phyloP scores from a whole-genome alignment of 306 rosid genomes.

The Pyrus bretschneideri region DNA sequence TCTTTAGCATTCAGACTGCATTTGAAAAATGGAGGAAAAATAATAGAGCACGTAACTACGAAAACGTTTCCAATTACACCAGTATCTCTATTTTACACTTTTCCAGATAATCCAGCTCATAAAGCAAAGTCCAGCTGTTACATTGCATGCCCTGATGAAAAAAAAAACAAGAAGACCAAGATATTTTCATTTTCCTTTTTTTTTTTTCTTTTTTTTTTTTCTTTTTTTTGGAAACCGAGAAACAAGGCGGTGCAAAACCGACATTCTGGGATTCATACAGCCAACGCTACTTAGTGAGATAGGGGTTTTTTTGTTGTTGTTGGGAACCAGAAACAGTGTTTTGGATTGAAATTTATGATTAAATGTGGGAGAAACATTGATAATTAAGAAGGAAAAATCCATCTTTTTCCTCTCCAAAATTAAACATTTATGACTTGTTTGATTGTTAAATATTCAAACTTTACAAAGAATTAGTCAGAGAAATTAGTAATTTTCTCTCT shows the following conservation, averaged over 20 bases:
- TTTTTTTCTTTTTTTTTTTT: not conserved
- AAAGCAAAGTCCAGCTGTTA: conserved; percentile 49
- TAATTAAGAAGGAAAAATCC: not conserved
- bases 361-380: not conserved
- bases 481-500: not conserved
- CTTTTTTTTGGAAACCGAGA: not conserved
- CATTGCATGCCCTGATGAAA: conserved; percentile 22
- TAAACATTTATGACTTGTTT: not conserved
- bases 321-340: not conserved
- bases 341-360: not conserved
- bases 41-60: conserved; percentile 55
- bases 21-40: conserved; percentile 31
- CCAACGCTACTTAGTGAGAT: too few species aligned
- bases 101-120: conserved; percentile 50
- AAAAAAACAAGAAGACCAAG: conserved; percentile 5
- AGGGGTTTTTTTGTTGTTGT: too few species aligned
- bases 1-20: conserved; percentile 32
- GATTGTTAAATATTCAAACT: not conserved
- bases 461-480: not conserved
- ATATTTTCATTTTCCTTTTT: not conserved
- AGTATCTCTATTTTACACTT: conserved; percentile 23
- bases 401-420: not conserved
- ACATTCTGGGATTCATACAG: too few species aligned
- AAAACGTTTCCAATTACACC: conserved; percentile 27
- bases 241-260: not conserved